Evolutionary conservation across 2,329 filamentous ascomycete genomes (phyloP).

Genomic region (Apiospora pterosperma): DNA sequence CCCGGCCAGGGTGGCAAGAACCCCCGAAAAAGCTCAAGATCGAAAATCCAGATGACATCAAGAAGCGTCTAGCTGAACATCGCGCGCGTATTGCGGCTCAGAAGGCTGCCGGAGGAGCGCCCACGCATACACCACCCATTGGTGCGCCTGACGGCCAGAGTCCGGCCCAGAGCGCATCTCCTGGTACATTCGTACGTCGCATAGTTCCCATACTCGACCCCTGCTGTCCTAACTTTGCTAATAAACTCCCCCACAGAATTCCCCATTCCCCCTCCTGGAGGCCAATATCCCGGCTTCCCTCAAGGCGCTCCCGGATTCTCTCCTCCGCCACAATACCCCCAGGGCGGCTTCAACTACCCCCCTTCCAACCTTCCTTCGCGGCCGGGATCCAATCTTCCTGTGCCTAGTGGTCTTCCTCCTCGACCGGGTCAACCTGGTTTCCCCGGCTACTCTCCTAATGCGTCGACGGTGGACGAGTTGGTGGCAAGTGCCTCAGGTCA

Average conservation of each 20-base stretch:
- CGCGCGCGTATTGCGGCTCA: slow-evolving; percentile 65
- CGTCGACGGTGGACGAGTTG: slow-evolving; percentile 46
- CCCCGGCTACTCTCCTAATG: slow-evolving; percentile 28
- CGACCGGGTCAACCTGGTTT: slow-evolving; percentile 35
- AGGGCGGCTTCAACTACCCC: slow-evolving; percentile 30
- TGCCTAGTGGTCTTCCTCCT: slow-evolving; percentile 40
- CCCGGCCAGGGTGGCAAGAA: slow-evolving; percentile 63
- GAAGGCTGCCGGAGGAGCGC: slow-evolving; percentile 50
- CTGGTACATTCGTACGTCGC: slow-evolving; percentile 56
- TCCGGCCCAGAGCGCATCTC: slow-evolving; percentile 48
- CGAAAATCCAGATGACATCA: slow-evolving; percentile 73
- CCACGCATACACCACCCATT: slow-evolving; percentile 45
- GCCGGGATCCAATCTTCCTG: slow-evolving; percentile 37
- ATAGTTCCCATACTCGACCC: neutral
- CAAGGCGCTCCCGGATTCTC: slow-evolving; percentile 29
- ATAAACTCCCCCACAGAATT: slow-evolving; percentile 25
- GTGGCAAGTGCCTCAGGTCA: slow-evolving; percentile 37
- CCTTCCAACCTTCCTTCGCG: slow-evolving; percentile 43
- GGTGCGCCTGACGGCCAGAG: slow-evolving; percentile 41
- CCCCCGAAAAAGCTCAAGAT: slow-evolving; percentile 69
- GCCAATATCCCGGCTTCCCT: slow-evolving; percentile 35
- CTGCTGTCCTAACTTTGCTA: neutral
- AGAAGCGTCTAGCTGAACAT: slow-evolving; percentile 75
- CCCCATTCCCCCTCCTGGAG: slow-evolving; percentile 42
- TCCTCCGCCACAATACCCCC: slow-evolving; percentile 32